Evolutionary conservation across 75 land plant species (phyloP), one percentile per base, ranked within the genome.

Genomic region (Cupressus sempervirens): DNA sequence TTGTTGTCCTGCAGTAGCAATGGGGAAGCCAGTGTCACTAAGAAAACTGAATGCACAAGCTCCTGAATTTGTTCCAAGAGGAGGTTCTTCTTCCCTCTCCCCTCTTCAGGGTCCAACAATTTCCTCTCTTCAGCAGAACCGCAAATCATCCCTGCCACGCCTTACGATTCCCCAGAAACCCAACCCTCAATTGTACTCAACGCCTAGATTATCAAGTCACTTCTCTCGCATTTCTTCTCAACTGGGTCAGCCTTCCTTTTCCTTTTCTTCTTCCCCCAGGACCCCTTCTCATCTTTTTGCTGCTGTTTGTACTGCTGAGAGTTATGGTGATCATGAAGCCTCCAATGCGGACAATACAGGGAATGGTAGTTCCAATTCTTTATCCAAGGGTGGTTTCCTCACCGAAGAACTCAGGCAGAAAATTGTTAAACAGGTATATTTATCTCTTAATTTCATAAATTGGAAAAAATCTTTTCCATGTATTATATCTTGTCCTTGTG

Each of bases 321-420:
- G 41, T 79, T 45, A 79, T n/a, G 48, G 14, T 20, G 81, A 79
- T 10, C 52, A 79, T 26, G 81, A 79, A 12, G 30, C 48, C 46
- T 79, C 32, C 45, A 50, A 79, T 79, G 81, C 81, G 10, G 81
- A 79, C 48, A 43, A 79, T 29, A 43, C 52, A 45, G 46, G 81
- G 32, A 79, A 16, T 79, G 50, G 43, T 10, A 12, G 29, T 79
- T 43, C 15, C 52, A 79, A 12, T 45, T 43, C 81, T 79, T 43
- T 18, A 11, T 43, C 81, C 32, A 79, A 79, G 52, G 81, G 81
- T 45, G 81, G 32, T 79, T 4, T 45, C 46, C 81, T 79, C 46
- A 79, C 48, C n/a, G 81, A 79, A 79, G 81, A 79, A 40, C 81
- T 79, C 50, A 79, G 81, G 46, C 81, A 79, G 81, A 79, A 79